phyloP scores from a whole-genome alignment of 116 monocot genomes.

The Iris pallida region DNA sequence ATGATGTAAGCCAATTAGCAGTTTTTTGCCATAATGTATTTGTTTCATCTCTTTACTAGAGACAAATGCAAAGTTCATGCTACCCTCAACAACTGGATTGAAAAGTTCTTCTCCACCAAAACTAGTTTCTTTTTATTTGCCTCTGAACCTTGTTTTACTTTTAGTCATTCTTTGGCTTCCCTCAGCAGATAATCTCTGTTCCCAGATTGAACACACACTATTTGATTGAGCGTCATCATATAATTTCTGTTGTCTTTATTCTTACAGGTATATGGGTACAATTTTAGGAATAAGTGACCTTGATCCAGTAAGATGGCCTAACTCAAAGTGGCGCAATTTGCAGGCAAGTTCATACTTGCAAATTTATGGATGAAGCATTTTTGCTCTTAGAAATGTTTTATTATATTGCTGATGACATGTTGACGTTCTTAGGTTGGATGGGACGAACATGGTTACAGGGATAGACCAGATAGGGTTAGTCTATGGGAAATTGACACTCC shows the following conservation, averaged over 20 bases:
- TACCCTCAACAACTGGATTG: too few species aligned
- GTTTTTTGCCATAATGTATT: too few species aligned
- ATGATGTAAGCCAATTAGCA: too few species aligned
- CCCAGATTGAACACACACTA: too few species aligned
- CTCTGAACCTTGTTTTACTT: too few species aligned
- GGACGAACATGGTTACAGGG: constrained; percentile 84
- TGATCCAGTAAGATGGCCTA: constrained; percentile 90
- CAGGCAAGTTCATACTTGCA: constrained; percentile 40
- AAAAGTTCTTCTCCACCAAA: too few species aligned
- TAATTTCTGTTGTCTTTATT: constrained; percentile 3
- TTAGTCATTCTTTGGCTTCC: too few species aligned
- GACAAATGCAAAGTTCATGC: too few species aligned
- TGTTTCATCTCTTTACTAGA: too few species aligned
- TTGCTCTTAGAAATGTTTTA: background rate
- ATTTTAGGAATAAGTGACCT: constrained; percentile 71
- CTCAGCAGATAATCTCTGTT: too few species aligned
- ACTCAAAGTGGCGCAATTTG: constrained; percentile 91
- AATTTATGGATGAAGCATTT: background rate
- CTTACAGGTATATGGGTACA: constrained; percentile 76
- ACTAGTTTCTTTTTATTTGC: too few species aligned
- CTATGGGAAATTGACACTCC: constrained; percentile 88
- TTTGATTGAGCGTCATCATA: too few species aligned
- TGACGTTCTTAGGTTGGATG: constrained; percentile 70
- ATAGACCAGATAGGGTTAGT: constrained; percentile 76
- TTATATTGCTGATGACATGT: constrained; percentile 6